phyloP scores from a whole-genome alignment of 495 filamentous ascomycete species.

The Aspergillus leporis region DNA sequence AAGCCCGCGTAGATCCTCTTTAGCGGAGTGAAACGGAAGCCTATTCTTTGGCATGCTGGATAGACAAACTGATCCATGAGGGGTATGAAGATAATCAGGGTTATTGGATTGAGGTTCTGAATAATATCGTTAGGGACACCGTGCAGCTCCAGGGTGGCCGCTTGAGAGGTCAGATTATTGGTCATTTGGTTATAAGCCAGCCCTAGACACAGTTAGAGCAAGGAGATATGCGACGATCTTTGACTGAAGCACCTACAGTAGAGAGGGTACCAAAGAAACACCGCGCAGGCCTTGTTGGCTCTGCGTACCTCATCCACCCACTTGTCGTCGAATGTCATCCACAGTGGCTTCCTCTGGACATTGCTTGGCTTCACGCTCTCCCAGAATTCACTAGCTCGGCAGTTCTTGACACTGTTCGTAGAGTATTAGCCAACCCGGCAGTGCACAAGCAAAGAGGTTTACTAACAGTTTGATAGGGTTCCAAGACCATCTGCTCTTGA shows the following conservation, averaged over 20 bases:
- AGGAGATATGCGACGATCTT: too few species aligned
- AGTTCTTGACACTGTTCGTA: conserved; percentile 47
- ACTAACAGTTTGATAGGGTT: conserved; percentile 48
- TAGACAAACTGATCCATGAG: conserved; percentile 67
- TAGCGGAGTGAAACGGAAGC: conserved; percentile 64
- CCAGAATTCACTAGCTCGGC: conserved; percentile 57
- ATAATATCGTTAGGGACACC: conserved; percentile 69
- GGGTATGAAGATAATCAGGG: conserved; percentile 69
- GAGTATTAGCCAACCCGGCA: neutral
- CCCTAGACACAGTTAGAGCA: conserved; percentile 23
- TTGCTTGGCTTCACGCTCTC: conserved; percentile 65
- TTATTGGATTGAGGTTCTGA: conserved; percentile 68
- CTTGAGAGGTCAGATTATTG: conserved; percentile 64
- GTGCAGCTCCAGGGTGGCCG: conserved; percentile 49
- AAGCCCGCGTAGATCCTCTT: conserved; percentile 70
- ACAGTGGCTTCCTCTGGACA: conserved; percentile 48
- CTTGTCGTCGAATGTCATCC: conserved; percentile 65
- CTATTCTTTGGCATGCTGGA: conserved; percentile 57
- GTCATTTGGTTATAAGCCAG: conserved; percentile 58
- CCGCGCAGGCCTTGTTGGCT: conserved; percentile 51
- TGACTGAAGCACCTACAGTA: conserved; percentile 44
- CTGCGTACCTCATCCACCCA: conserved; percentile 56
- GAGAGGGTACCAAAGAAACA: conserved; percentile 59
- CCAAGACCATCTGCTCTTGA: conserved; percentile 61
- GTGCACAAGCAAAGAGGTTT: neutral